Evolutionary conservation across 192 early-diverging fungal species (phyloP).

Genomic region (Podochytrium sp.): DNA sequence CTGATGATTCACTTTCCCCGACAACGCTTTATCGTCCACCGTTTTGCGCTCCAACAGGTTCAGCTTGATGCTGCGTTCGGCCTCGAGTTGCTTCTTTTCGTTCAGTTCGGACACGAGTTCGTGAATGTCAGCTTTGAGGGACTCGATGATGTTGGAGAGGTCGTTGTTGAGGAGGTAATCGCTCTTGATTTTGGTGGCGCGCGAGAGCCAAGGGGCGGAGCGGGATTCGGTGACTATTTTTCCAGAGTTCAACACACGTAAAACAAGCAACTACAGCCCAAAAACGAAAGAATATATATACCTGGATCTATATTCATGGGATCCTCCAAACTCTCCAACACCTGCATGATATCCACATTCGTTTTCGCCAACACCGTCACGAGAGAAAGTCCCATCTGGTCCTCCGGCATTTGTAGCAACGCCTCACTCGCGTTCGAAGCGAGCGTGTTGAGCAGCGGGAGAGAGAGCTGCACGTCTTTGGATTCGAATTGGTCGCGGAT

Average conservation of each 20-base stretch:
- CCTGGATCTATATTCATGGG: slow-evolving; percentile 56
- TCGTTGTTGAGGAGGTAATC: slow-evolving; percentile 82
- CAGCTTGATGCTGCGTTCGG: slow-evolving; percentile 75
- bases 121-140: slow-evolving; percentile 77
- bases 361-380: slow-evolving; percentile 54
- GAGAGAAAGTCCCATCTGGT: slow-evolving; percentile 63
- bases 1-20: slow-evolving; percentile 63
- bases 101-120: slow-evolving; percentile 80
- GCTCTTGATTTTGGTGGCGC: slow-evolving; percentile 80
- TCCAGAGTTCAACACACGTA: not conserved
- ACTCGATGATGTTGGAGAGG: slow-evolving; percentile 74
- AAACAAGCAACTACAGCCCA: not conserved
- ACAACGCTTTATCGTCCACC: slow-evolving; percentile 38
- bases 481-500: slow-evolving; percentile 48
- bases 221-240: not conserved
- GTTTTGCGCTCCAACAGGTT: slow-evolving; percentile 83
- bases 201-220: slow-evolving; percentile 74
- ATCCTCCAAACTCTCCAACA: slow-evolving; percentile 56
- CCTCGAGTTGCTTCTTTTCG: slow-evolving; percentile 78
- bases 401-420: slow-evolving; percentile 60
- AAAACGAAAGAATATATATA: slow-evolving; percentile 23
- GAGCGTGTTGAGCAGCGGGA: slow-evolving; percentile 55
- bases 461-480: slow-evolving; percentile 46
- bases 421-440: slow-evolving; percentile 63
- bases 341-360: slow-evolving; percentile 48